These are phyloP conservation scores for Ambrosiella beaveri DNA, from an alignment of 2,329 filamentous ascomycete genomes.

Conservation along the genomic window DNA sequence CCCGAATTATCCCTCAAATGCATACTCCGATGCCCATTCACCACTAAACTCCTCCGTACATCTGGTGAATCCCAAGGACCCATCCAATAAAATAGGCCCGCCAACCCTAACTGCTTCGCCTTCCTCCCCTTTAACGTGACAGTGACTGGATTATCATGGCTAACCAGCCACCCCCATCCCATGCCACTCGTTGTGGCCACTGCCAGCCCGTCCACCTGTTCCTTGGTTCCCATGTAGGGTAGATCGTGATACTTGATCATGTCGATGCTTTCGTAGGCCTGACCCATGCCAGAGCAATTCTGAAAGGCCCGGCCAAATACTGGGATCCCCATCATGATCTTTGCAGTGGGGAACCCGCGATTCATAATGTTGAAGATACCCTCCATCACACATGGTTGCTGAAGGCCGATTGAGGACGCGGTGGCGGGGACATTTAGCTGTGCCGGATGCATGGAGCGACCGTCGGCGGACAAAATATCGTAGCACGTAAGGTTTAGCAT, in stretches of 20 bases:
- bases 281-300: not conserved
- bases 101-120: not conserved
- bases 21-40: not conserved
- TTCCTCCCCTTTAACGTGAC: not conserved
- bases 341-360: not conserved
- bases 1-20: not conserved
- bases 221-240: not conserved
- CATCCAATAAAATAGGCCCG: slow-evolving; percentile 3
- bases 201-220: not conserved
- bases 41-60: not conserved
- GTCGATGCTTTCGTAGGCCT: not conserved
- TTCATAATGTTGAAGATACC: not conserved
- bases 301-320: not conserved
- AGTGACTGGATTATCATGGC: not conserved
- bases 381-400: not conserved
- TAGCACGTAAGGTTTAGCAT: not conserved
- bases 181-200: not conserved
- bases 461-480: not conserved
- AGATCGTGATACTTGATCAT: not conserved
- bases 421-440: not conserved
- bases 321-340: slow-evolving; percentile 4
- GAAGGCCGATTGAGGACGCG: not conserved
- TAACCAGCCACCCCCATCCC: not conserved
- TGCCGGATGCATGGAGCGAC: not conserved
- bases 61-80: not conserved